phyloP scores from a whole-genome alignment of 2,329 filamentous ascomycete species.

The Aspergillus persii region DNA sequence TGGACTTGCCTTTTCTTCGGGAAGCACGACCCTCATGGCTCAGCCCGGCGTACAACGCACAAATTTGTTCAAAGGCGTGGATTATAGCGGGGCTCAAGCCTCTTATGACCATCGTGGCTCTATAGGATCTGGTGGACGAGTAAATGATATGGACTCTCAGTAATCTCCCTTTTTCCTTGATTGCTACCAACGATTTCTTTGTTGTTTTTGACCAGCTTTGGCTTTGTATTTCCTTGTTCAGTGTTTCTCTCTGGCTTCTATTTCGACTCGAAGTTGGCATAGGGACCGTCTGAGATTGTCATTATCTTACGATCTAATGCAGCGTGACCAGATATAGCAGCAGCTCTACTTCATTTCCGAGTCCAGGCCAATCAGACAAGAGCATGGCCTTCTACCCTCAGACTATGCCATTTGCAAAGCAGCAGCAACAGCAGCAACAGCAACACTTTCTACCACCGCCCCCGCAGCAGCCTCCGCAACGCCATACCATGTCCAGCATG shows the following conservation, averaged over 20 bases:
- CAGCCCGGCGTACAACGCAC: constrained; percentile 20
- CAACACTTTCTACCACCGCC: neutral
- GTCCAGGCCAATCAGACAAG: constrained; percentile 29
- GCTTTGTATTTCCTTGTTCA: neutral
- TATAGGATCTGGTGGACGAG: constrained; percentile 22
- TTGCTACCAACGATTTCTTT: neutral
- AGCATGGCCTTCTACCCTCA: constrained; percentile 19
- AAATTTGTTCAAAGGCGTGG: constrained; percentile 11
- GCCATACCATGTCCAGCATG: constrained; percentile 25
- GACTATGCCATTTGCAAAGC: constrained; percentile 10
- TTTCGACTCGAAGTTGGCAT: neutral
- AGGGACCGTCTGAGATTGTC: neutral
- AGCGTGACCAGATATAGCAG: constrained; percentile 23
- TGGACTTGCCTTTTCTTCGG: constrained; percentile 23
- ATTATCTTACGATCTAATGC: constrained; percentile 16
- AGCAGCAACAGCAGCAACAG: constrained; percentile 8
- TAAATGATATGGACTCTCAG: constrained; percentile 34
- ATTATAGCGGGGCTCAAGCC: constrained; percentile 16
- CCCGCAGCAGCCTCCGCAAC: constrained; percentile 1
- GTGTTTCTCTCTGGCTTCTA: neutral
- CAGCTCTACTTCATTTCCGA: constrained; percentile 27
- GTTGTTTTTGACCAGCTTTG: neutral
- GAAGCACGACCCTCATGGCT: constrained; percentile 16
- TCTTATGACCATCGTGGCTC: constrained; percentile 25
- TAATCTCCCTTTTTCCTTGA: constrained; percentile 21